These are phyloP conservation scores for Alternaria atra DNA, from an alignment of 2,329 filamentous ascomycete species.

Conservation along the genomic window DNA sequence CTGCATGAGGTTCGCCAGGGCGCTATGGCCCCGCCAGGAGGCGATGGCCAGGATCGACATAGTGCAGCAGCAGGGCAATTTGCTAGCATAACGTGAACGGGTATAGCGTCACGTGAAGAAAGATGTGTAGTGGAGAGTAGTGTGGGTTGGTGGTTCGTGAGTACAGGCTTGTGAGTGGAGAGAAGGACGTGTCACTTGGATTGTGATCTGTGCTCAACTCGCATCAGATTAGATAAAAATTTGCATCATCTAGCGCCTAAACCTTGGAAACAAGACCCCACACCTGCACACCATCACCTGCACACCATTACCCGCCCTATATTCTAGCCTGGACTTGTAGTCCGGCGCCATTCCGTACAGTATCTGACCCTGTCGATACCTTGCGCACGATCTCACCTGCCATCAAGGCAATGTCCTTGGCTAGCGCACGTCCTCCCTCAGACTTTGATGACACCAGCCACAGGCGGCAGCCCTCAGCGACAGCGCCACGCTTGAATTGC, in stretches of 20 bases:
- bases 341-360: slow-evolving; percentile 25
- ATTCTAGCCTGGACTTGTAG: slow-evolving; percentile 44
- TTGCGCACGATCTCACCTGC: slow-evolving; percentile 46
- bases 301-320: slow-evolving; percentile 18
- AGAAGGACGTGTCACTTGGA: slow-evolving; percentile 19
- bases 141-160: slow-evolving; percentile 15
- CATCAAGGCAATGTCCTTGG: slow-evolving; percentile 46
- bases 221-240: slow-evolving; percentile 48
- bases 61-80: slow-evolving; percentile 16
- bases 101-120: slow-evolving; percentile 28
- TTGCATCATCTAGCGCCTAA: slow-evolving; percentile 19
- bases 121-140: slow-evolving; percentile 20
- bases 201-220: slow-evolving; percentile 12
- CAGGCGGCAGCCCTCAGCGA: slow-evolving; percentile 39
- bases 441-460: slow-evolving; percentile 47
- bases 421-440: slow-evolving; percentile 45
- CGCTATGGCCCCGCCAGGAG: slow-evolving; percentile 31
- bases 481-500: slow-evolving; percentile 48
- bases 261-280: slow-evolving; percentile 6
- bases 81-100: slow-evolving; percentile 21
- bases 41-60: slow-evolving; percentile 38
- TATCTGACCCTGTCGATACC: slow-evolving; percentile 26
- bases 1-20: slow-evolving; percentile 27
- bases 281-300: slow-evolving; percentile 9
- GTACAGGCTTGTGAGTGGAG: slow-evolving; percentile 13